phyloP scores from a whole-genome alignment of 257 asterid species.

The Euphrasia confusa region DNA sequence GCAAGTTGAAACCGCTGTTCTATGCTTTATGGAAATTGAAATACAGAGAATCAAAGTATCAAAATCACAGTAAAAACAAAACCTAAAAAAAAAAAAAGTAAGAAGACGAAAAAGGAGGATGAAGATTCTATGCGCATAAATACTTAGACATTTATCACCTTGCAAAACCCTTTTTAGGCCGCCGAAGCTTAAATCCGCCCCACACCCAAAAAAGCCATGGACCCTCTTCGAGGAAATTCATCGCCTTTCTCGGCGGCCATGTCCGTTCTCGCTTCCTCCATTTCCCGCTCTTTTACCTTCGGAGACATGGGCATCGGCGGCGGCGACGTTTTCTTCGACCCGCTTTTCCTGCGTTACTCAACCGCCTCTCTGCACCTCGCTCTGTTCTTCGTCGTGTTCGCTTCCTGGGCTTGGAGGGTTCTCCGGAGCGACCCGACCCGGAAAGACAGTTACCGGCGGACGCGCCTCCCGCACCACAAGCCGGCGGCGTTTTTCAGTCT shows the following conservation, averaged over 20 bases:
- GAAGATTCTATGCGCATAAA: too few species aligned
- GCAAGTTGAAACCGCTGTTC: too few species aligned
- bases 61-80: too few species aligned
- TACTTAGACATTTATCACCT: too few species aligned
- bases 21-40: too few species aligned
- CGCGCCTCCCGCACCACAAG: constrained; percentile 29
- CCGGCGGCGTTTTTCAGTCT: constrained; percentile 38
- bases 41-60: too few species aligned
- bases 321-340: constrained; percentile 35
- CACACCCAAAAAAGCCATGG: constrained; percentile 1
- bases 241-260: constrained; percentile 25
- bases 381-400: constrained; percentile 30
- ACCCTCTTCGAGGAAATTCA: constrained; percentile 8
- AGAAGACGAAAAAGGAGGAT: too few species aligned
- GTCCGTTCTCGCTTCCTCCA: constrained; percentile 26
- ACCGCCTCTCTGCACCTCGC: constrained; percentile 49
- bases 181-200: too few species aligned
- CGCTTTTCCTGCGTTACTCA: constrained; percentile 42
- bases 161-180: too few species aligned
- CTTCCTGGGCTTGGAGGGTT: constrained; percentile 38
- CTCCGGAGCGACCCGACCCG: constrained; percentile 19
- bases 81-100: too few species aligned
- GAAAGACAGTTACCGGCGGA: constrained; percentile 25
- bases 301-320: constrained; percentile 23
- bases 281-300: constrained; percentile 21